These are phyloP conservation scores for Oldenlandia corymbosa DNA, from an alignment of 257 asterid genomes.

Conservation along the genomic window DNA sequence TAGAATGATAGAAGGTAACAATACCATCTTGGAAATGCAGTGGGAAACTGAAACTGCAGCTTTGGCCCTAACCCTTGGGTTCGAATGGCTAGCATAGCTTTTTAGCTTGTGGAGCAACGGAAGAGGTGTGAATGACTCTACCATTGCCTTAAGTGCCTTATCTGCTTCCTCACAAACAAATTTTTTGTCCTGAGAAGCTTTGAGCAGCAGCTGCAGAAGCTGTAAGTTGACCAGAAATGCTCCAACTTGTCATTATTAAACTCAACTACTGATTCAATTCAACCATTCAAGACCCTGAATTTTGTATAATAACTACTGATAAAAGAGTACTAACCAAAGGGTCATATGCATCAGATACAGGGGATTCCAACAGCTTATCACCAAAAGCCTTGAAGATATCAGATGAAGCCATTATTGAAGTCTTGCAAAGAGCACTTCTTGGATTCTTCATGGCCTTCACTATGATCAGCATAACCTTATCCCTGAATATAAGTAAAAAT, in stretches of 20 bases:
- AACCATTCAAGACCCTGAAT: not conserved
- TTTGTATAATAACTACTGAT: too few species aligned
- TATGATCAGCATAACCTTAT: conserved; percentile 48
- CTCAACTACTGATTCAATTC: not conserved
- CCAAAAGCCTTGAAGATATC: conserved; percentile 79
- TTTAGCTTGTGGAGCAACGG: conserved; percentile 60
- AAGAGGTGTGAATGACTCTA: conserved; percentile 62
- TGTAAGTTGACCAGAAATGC: conserved; percentile 18
- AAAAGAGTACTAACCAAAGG: conserved; percentile 41
- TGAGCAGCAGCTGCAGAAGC: conserved; percentile 83
- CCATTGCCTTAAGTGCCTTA: conserved; percentile 56
- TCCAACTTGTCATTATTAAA: not conserved
- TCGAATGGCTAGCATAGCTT: conserved; percentile 53
- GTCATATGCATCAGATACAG: conserved; percentile 49
- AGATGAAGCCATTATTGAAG: conserved; percentile 83
- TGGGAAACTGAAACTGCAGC: conserved; percentile 67
- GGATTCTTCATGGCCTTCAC: conserved; percentile 92
- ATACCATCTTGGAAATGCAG: conserved; percentile 77
- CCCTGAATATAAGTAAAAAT: conserved; percentile 36
- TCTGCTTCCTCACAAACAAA: conserved; percentile 98
- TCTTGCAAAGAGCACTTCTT: conserved; percentile 91
- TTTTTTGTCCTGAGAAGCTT: conserved; percentile 90
- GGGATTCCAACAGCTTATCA: conserved; percentile 47
- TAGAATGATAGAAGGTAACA: not conserved
- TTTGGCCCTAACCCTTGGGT: conserved; percentile 74